Percentiles rank a stretch among this genome's conserved stretches.
These are phyloP conservation scores for Wallacemonas sp. DNA, from an alignment of 208 protist genomes.

Conservation along the genomic window DNA sequence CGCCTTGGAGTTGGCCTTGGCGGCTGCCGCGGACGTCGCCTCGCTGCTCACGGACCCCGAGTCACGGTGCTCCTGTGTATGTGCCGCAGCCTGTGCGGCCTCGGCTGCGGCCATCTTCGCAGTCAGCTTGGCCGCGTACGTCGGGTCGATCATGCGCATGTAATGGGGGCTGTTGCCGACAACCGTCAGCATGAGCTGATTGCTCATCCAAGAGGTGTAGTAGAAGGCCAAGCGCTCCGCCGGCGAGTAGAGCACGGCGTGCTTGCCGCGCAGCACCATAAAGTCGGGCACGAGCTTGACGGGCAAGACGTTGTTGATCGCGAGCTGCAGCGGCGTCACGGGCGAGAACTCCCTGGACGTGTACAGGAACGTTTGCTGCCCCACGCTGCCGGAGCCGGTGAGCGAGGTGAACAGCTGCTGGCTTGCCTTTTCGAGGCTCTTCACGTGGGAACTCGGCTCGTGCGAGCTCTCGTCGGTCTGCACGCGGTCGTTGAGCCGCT, in stretches of 20 bases:
- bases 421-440: conserved; percentile 15
- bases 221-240: conserved; percentile 20
- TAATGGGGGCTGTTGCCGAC: conserved; percentile 11
- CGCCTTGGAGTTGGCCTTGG: not conserved
- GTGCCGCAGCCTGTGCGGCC: no score
- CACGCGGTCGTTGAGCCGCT: conserved; percentile 1
- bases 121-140: not conserved
- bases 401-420: conserved; percentile 19
- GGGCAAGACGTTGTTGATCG: conserved; percentile 13
- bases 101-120: not conserved
- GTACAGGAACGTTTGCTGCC: conserved; percentile 24
- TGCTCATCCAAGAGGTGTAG: conserved; percentile 18
- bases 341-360: conserved; percentile 20
- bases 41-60: not conserved
- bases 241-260: conserved; percentile 11
- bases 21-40: not conserved
- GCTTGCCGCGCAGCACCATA: conserved; percentile 14
- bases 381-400: conserved; percentile 15
- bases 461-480: conserved; percentile 9
- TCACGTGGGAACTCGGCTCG: conserved; percentile 12
- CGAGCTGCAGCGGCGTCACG: conserved; percentile 12
- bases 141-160: conserved; percentile 5
- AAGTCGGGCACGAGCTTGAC: conserved; percentile 6
- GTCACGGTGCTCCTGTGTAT: not conserved
- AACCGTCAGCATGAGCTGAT: conserved; percentile 11